Percentiles rank a stretch among this genome's conserved stretches.
phyloP scores from a whole-genome alignment of 1,139 yeast species.

The Yarrowia galli region DNA sequence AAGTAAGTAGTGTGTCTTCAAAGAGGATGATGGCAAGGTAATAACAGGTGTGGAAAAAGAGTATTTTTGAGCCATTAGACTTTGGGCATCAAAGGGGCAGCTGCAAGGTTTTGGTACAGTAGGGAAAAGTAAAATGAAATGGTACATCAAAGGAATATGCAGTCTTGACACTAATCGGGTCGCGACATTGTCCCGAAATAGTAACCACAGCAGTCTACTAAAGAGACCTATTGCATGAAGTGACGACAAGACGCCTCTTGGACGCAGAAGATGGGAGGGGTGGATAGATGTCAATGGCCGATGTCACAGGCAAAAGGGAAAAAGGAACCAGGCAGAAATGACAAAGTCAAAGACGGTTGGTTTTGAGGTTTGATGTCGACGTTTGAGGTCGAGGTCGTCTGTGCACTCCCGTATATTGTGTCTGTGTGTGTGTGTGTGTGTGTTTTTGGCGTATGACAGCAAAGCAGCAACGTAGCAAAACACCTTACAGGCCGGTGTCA shows the following conservation, averaged over 20 bases:
- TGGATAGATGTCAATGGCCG: conserved; percentile 21
- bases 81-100: conserved; percentile 37
- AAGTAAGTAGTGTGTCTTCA: conserved; percentile 6
- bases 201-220: conserved; percentile 30
- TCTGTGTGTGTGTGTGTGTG: neutral
- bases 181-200: conserved; percentile 35
- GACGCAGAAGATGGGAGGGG: conserved; percentile 29
- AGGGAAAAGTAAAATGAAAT: conserved; percentile 32
- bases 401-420: too few species aligned
- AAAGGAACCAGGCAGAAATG: neutral
- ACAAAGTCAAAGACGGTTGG: neutral
- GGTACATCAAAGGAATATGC: conserved; percentile 36
- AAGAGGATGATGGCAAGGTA: conserved; percentile 29
- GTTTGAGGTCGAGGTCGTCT: too few species aligned
- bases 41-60: conserved; percentile 31
- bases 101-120: conserved; percentile 26
- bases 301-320: neutral
- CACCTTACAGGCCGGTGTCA: too few species aligned
- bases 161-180: conserved; percentile 32
- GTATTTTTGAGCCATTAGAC: conserved; percentile 26
- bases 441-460: neutral
- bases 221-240: conserved; percentile 22
- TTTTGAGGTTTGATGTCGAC: too few species aligned
- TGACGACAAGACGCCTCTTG: conserved; percentile 23
- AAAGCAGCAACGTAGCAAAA: neutral